Percentiles rank a stretch among this genome's conserved stretches.
Evolutionary conservation across 202 grass and related monocot genomes (phyloP).

Genomic region (Carex arenaria): DNA sequence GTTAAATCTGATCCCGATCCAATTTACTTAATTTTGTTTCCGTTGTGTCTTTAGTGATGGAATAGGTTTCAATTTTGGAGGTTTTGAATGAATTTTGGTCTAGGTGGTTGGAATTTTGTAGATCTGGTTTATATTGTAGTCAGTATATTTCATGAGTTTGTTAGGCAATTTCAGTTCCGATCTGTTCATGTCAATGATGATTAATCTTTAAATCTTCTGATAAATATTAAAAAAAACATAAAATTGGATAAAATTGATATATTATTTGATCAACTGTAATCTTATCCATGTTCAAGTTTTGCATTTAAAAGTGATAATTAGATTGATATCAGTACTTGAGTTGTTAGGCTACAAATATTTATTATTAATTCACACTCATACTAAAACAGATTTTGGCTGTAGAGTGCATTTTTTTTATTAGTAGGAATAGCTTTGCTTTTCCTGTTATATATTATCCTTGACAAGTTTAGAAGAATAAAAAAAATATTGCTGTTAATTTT

Average conservation of each 20-base stretch:
- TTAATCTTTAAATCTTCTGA: neutral
- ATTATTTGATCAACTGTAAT: neutral
- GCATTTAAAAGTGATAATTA: neutral
- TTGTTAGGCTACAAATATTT: neutral
- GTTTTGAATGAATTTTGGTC: neutral
- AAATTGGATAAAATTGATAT: neutral
- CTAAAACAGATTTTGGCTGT: neutral
- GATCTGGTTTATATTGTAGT: neutral
- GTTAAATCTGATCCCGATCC: constrained; percentile 18
- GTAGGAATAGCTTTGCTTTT: neutral
- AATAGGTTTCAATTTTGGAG: neutral
- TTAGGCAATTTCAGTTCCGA: neutral
- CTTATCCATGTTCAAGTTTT: neutral
- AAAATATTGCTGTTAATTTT: neutral
- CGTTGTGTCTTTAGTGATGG: neutral
- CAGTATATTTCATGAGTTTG: neutral
- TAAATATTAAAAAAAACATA: neutral
- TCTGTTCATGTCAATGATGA: neutral
- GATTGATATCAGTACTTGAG: neutral
- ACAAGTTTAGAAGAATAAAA: neutral
- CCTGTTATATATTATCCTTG: neutral
- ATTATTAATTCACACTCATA: neutral
- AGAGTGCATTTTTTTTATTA: neutral
- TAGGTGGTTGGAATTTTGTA: neutral
- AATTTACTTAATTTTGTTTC: neutral